phyloP scores from a whole-genome alignment of 106 monocot genomes.

The Dendrobium chrysotoxum region DNA sequence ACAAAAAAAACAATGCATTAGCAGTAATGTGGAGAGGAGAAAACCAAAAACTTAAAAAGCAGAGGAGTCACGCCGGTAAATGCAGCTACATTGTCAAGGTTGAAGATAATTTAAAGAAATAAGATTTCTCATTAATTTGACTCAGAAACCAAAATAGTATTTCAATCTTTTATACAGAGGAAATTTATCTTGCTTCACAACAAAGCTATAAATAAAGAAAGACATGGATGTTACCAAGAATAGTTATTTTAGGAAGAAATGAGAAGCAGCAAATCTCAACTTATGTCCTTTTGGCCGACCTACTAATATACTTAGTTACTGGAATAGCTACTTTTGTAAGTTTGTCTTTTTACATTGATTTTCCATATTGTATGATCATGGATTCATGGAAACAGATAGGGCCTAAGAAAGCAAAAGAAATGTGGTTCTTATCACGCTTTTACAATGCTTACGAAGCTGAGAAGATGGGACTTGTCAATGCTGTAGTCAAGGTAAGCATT shows the following conservation, averaged over 20 bases:
- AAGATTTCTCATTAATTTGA: not conserved
- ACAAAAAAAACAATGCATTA: not conserved
- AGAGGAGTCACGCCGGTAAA: not conserved
- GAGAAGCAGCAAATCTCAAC: not conserved
- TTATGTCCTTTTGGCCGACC: not conserved
- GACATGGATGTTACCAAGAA: not conserved
- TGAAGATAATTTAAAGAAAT: not conserved
- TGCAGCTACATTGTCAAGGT: not conserved
- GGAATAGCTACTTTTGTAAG: not conserved
- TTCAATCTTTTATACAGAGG: not conserved
- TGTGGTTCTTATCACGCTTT: conserved; percentile 81
- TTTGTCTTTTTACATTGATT: not conserved
- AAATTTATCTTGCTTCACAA: too few relatives aligned
- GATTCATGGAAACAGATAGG: conserved; percentile 45
- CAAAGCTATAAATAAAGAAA: not conserved
- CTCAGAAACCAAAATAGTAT: not conserved
- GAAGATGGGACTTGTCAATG: conserved; percentile 80
- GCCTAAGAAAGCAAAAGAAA: conserved; percentile 92
- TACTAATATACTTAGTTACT: not conserved
- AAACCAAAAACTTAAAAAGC: too few relatives aligned
- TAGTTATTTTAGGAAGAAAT: not conserved
- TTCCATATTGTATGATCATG: not conserved
- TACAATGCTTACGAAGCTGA: conserved; percentile 87
- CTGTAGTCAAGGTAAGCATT: conserved; percentile 69
- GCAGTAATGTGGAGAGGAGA: too few relatives aligned